Evolutionary conservation across 2,329 filamentous ascomycete genomes (phyloP), one percentile per base, ranked within the genome.

Genomic region (Grosmannia huntii): DNA sequence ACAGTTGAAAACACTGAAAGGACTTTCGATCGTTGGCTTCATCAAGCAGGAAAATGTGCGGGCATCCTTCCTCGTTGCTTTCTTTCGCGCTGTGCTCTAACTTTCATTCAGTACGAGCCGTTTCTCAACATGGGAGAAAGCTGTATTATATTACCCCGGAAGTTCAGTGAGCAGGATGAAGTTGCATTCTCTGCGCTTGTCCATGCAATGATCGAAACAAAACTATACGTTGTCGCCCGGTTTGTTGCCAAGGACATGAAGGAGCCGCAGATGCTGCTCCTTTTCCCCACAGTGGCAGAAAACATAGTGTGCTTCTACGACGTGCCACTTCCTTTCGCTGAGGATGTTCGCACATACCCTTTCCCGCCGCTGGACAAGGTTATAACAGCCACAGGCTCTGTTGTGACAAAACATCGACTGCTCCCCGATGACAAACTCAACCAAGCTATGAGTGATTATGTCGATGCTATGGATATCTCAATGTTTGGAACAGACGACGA

Each of bases 341-440:
- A 99, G 73, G 94, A 99, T 67, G 78, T 96, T 53, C 83, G 94
- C 41, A 80, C 80, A n/a, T 97, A 96, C 69, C 86, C 85, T 59
- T 99, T 99, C 64, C 90, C 94, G 6, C 89, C 92, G 0, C 74
- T 99, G 12, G 91, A 96, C 68, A 87, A 83, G 61, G 86, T 97
- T 31, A 74, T 96, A 60, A 96, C 91, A 0, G 80, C 95, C n/a
- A 90, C 85, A 12, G 92, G 92, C 1, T 87, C 89, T 62, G 79
- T 81, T 10, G 75, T 96, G 54, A 88, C 82, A 12, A 84, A 92
- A 65, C 91, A 99, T 63, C 86, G 89, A 41, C 85, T 95, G 60
- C 76, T 99, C 2, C 94, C 94, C 0, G 85, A 76, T 11, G 78
- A 87, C 2, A 82, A 88, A 36, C 77, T 99, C 27, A 79, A 82